Conservation (phyloP, 139 green algal species). For the Haematococcus lacustris region DNA sequence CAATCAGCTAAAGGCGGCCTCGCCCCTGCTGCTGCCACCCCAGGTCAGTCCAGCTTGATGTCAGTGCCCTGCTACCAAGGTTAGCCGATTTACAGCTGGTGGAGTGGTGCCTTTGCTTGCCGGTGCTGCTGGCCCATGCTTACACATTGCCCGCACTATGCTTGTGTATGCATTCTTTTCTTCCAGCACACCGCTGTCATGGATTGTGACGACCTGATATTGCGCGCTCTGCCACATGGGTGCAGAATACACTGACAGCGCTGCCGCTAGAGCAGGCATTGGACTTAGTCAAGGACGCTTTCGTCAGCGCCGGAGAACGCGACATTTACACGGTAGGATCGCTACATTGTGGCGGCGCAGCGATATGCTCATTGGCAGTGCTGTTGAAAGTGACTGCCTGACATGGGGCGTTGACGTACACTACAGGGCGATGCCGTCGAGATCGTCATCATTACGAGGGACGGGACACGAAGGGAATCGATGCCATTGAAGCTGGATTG, state of each 20-base stretch:
- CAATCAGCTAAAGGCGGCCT: conserved; percentile 93
- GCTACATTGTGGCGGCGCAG: not conserved
- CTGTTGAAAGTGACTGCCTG: not conserved
- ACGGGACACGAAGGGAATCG: conserved; percentile 65
- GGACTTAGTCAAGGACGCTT: conserved; percentile 94
- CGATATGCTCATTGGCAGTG: not conserved
- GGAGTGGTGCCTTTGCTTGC: too few relatives aligned
- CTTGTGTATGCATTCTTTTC: too few relatives aligned
- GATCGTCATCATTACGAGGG: conserved; percentile 90
- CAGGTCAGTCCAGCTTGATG: conserved; percentile 44
- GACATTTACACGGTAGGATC: conserved; percentile 94
- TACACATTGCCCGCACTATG: too few relatives aligned
- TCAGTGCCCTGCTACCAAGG: too few relatives aligned
- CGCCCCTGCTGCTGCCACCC: conserved; percentile 77
- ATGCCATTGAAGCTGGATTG: conserved; percentile 90
- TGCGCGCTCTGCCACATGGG: too few relatives aligned
- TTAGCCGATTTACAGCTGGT: too few relatives aligned
- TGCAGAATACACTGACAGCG: conserved; percentile 49
- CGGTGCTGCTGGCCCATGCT: too few relatives aligned
- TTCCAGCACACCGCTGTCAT: too few relatives aligned
- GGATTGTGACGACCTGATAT: too few relatives aligned
- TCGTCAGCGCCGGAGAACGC: conserved; percentile 89
- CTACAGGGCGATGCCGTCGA: conserved; percentile 90
- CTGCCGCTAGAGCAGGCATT: conserved; percentile 76
- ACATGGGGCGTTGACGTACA: not conserved